Conservation (phyloP, 2,329 filamentous ascomycete genomes). For the Aspergillus sclerotialis region DNA sequence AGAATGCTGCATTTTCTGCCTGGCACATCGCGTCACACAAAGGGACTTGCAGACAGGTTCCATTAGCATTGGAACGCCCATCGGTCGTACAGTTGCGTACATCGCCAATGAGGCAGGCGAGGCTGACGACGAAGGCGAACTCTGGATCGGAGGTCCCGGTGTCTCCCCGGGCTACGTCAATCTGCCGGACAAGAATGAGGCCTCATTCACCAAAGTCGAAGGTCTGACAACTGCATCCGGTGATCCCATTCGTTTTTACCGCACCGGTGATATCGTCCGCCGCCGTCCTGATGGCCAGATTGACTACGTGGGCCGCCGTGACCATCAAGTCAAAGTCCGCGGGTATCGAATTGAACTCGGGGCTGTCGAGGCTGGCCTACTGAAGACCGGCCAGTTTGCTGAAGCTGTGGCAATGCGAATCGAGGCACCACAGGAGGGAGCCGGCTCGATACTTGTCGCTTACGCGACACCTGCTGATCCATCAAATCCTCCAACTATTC, state of each 20-base stretch:
- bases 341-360: constrained; percentile 84
- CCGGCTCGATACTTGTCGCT: constrained; percentile 12
- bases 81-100: constrained; percentile 7
- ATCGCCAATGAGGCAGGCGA: constrained; percentile 9
- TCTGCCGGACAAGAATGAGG: constrained; percentile 49
- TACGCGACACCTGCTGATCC: constrained; percentile 13
- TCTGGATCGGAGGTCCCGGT: constrained; percentile 40
- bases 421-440: constrained; percentile 5
- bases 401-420: constrained; percentile 11
- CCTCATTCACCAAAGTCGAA: constrained; percentile 69
- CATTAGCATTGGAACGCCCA: constrained; percentile 35
- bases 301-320: constrained; percentile 65
- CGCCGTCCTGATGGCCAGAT: constrained; percentile 50
- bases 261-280: constrained; percentile 14
- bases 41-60: constrained; percentile 7
- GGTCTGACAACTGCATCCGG: no score
- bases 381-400: constrained; percentile 10
- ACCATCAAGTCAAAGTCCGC: constrained; percentile 82
- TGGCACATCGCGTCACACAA: constrained; percentile 9
- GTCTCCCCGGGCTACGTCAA: constrained; percentile 67
- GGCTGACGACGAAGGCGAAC: constrained; percentile 13
- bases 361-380: constrained; percentile 67
- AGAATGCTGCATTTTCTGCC: constrained; percentile 14
- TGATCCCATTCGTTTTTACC: constrained; percentile 63
- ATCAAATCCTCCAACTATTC: constrained; percentile 40